Evolutionary conservation across 2,329 filamentous ascomycete species (phyloP).

Genomic region (Cladosporium cucumerinum): DNA sequence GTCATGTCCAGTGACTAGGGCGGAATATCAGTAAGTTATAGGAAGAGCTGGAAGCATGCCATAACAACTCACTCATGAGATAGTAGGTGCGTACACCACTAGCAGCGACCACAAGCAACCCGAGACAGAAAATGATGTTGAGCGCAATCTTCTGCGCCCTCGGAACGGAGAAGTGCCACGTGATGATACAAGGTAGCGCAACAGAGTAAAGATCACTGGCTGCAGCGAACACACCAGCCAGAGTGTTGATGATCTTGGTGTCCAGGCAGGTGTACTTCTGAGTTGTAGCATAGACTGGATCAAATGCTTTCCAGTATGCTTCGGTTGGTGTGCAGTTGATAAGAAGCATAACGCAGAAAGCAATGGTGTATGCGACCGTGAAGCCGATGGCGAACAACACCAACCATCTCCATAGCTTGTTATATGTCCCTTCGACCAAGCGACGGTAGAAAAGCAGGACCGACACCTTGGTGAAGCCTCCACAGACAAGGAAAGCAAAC

Average conservation of each 20-base stretch:
- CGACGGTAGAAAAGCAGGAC: slow-evolving; percentile 43
- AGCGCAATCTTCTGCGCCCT: slow-evolving; percentile 43
- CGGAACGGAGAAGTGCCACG: slow-evolving; percentile 44
- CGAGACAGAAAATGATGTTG: slow-evolving; percentile 44
- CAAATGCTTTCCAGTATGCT: slow-evolving; percentile 42
- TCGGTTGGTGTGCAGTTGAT: slow-evolving; percentile 41
- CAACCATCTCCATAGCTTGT: slow-evolving; percentile 36
- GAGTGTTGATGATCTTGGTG: slow-evolving; percentile 36
- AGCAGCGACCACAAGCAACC: slow-evolving; percentile 40
- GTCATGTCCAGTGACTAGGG: slow-evolving; percentile 27
- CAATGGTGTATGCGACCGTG: slow-evolving; percentile 38
- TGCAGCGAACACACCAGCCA: slow-evolving; percentile 39
- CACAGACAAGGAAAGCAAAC: slow-evolving; percentile 33
- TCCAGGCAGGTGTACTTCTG: slow-evolving; percentile 37
- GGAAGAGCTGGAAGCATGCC: slow-evolving; percentile 24
- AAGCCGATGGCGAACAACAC: slow-evolving; percentile 38
- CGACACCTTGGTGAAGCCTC: slow-evolving; percentile 37
- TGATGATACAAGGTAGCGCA: slow-evolving; percentile 43
- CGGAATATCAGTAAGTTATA: neutral
- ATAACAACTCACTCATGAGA: slow-evolving; percentile 25
- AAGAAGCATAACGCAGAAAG: slow-evolving; percentile 34
- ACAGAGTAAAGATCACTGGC: slow-evolving; percentile 42
- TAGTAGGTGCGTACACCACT: slow-evolving; percentile 40
- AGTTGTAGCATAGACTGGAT: slow-evolving; percentile 32
- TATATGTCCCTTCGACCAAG: slow-evolving; percentile 36